A percentile compares a stretch with the other conserved stretches of the same genome.
phyloP scores from a whole-genome alignment of 2,329 filamentous ascomycete genomes.

The Verticillium nonalfalfae region DNA sequence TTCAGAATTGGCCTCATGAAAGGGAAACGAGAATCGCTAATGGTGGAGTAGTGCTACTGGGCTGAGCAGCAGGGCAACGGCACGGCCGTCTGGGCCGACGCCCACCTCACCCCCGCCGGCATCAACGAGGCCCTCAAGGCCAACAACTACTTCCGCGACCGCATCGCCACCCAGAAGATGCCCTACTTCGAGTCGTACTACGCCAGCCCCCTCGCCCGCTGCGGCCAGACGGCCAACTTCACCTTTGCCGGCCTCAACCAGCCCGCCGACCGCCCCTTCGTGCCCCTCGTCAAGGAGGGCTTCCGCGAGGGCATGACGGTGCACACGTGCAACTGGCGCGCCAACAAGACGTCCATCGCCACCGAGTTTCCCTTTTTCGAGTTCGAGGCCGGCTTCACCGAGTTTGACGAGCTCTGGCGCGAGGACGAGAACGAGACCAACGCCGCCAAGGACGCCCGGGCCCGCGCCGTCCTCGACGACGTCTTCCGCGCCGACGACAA shows the following conservation, averaged over 20 bases:
- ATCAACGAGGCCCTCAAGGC: conserved; percentile 50
- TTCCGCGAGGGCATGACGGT: conserved; percentile 61
- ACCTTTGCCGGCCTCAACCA: conserved; percentile 52
- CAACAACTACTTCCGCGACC: conserved; percentile 50
- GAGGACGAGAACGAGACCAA: conserved; percentile 32
- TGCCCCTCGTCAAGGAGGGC: conserved; percentile 56
- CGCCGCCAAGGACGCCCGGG: conserved; percentile 41
- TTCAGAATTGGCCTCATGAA: no score
- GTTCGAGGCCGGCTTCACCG: conserved; percentile 56
- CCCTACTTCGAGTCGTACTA: conserved; percentile 60
- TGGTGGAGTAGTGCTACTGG: conserved; percentile 52
- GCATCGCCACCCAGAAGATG: conserved; percentile 46
- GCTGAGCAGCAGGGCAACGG: conserved; percentile 56
- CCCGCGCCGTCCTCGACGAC: conserved; percentile 46
- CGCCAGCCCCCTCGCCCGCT: conserved; percentile 56
- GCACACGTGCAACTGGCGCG: conserved; percentile 62
- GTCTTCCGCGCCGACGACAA: conserved; percentile 45
- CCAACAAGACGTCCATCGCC: conserved; percentile 45
- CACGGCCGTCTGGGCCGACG: conserved; percentile 57
- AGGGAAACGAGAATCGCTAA: background rate
- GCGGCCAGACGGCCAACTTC: conserved; percentile 54
- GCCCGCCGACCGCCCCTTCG: conserved; percentile 43
- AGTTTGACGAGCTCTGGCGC: conserved; percentile 42
- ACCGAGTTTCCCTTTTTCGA: conserved; percentile 42
- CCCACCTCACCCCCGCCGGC: conserved; percentile 53